These are phyloP conservation scores for Yamadazyma nakazawae DNA, from an alignment of 805 yeast genomes.

Conservation along the genomic window DNA sequence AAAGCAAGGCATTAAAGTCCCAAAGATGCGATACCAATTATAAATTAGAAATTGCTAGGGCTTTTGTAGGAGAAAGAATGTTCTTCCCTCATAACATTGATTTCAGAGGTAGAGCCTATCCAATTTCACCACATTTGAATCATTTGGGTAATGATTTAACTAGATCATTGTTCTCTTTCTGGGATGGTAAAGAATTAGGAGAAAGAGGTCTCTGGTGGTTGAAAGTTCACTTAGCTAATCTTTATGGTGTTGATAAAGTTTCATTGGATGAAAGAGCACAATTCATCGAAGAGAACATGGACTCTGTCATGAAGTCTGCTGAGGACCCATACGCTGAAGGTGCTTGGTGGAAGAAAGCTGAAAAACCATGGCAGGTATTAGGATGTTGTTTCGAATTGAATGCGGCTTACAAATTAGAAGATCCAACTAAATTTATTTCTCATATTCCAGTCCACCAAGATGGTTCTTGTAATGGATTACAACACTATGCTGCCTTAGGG, in stretches of 20 bases:
- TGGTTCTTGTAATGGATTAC: slow-evolving; percentile 84
- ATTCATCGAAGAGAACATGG: slow-evolving; percentile 57
- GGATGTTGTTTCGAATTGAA: slow-evolving; percentile 65
- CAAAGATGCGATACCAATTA: slow-evolving; percentile 92
- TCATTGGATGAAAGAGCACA: slow-evolving; percentile 60
- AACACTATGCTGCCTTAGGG: slow-evolving; percentile 84
- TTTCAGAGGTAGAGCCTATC: slow-evolving; percentile 83
- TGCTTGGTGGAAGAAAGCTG: slow-evolving; percentile 71
- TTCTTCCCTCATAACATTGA: slow-evolving; percentile 80
- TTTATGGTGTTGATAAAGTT: slow-evolving; percentile 72
- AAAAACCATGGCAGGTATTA: slow-evolving; percentile 81
- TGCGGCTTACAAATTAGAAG: slow-evolving; percentile 57
- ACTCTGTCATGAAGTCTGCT: slow-evolving; percentile 55
- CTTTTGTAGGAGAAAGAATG: slow-evolving; percentile 71
- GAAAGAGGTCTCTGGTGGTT: slow-evolving; percentile 66
- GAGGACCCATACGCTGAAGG: slow-evolving; percentile 55
- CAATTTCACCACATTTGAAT: slow-evolving; percentile 75
- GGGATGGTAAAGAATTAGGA: slow-evolving; percentile 75
- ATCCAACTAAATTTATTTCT: slow-evolving; percentile 63
- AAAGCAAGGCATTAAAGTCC: slow-evolving; percentile 68
- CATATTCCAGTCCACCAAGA: slow-evolving; percentile 83
- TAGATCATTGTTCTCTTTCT: slow-evolving; percentile 65
- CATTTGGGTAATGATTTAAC: slow-evolving; percentile 79
- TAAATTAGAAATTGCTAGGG: slow-evolving; percentile 92
- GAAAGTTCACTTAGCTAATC: slow-evolving; percentile 70